Evolutionary conservation across 257 asterid genomes (phyloP).

Genomic region (Nemophila menziesii): DNA sequence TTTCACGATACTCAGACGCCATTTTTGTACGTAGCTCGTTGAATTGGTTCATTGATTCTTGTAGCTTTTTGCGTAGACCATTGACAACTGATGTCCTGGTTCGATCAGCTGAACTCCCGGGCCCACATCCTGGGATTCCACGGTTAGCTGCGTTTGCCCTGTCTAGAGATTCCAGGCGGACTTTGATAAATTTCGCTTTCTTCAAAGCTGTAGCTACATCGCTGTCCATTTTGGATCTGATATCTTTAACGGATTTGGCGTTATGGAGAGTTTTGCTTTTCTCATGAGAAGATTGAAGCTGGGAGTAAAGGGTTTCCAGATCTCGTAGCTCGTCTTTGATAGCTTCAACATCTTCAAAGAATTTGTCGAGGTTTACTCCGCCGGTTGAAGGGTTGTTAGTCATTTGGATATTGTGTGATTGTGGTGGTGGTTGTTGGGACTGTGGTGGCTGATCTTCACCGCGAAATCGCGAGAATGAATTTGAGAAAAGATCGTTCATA

Average conservation of each 20-base stretch:
- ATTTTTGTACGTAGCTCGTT: slow-evolving; percentile 31
- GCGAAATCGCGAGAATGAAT: slow-evolving; percentile 49
- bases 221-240: slow-evolving; percentile 29
- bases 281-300: slow-evolving; percentile 49
- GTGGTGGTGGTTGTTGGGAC: slow-evolving; percentile 13
- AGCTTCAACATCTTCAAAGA: slow-evolving; percentile 57
- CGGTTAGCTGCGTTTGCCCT: slow-evolving; percentile 27
- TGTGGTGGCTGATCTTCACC: slow-evolving; percentile 29
- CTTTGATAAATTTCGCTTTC: slow-evolving; percentile 30
- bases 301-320: slow-evolving; percentile 39
- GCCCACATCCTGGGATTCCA: slow-evolving; percentile 31
- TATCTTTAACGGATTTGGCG: slow-evolving; percentile 29
- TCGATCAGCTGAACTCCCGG: slow-evolving; percentile 32
- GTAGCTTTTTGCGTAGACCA: slow-evolving; percentile 32
- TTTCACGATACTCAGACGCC: slow-evolving; percentile 29
- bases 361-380: slow-evolving; percentile 54
- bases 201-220: slow-evolving; percentile 19
- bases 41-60: slow-evolving; percentile 28
- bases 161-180: slow-evolving; percentile 25
- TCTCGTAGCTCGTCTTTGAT: slow-evolving; percentile 53
- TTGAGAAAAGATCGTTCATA: slow-evolving; percentile 70
- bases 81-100: slow-evolving; percentile 33
- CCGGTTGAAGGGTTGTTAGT: slow-evolving; percentile 11
- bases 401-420: slow-evolving; percentile 35
- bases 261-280: slow-evolving; percentile 38